phyloP scores from a whole-genome alignment of 2,329 filamentous ascomycete species.

The Elsinoe fawcettii region DNA sequence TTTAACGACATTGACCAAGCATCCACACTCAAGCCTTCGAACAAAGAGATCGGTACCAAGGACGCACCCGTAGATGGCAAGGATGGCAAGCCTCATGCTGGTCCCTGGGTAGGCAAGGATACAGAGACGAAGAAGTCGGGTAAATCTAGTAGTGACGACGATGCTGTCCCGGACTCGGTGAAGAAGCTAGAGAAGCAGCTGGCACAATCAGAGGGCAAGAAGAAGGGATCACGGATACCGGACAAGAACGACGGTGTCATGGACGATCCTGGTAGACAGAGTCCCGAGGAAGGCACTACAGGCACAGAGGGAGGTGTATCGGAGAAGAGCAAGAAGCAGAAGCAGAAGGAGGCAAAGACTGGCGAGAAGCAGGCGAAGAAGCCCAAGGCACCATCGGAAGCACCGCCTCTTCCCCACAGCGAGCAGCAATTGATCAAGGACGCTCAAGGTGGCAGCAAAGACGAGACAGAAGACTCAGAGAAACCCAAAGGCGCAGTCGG shows the following conservation, averaged over 20 bases:
- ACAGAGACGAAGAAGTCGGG: slow-evolving; percentile 24
- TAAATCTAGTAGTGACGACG: slow-evolving; percentile 18
- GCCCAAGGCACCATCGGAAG: slow-evolving; percentile 78
- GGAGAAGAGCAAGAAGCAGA: slow-evolving; percentile 71
- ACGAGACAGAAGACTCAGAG: slow-evolving; percentile 21
- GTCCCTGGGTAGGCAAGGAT: slow-evolving; percentile 61
- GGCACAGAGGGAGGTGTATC: slow-evolving; percentile 86
- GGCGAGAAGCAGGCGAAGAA: slow-evolving; percentile 68
- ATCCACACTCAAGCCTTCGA: neutral
- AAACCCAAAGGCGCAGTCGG: slow-evolving; percentile 30
- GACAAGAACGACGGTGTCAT: slow-evolving; percentile 71
- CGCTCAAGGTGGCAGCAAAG: slow-evolving; percentile 32
- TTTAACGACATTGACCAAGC: slow-evolving; percentile 20
- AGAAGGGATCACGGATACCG: slow-evolving; percentile 36
- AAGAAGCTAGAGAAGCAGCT: slow-evolving; percentile 40
- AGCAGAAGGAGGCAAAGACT: slow-evolving; percentile 55
- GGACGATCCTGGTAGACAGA: slow-evolving; percentile 72
- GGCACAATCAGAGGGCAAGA: slow-evolving; percentile 30
- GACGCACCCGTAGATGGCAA: slow-evolving; percentile 85
- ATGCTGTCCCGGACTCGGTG: slow-evolving; percentile 29
- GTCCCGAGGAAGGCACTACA: slow-evolving; percentile 75
- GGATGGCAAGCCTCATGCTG: slow-evolving; percentile 87
- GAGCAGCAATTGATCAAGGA: slow-evolving; percentile 61
- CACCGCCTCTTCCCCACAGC: slow-evolving; percentile 70
- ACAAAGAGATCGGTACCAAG: slow-evolving; percentile 50